phyloP scores from a whole-genome alignment of 2,329 filamentous ascomycete genomes.

The Ceratocystis cubensis region DNA sequence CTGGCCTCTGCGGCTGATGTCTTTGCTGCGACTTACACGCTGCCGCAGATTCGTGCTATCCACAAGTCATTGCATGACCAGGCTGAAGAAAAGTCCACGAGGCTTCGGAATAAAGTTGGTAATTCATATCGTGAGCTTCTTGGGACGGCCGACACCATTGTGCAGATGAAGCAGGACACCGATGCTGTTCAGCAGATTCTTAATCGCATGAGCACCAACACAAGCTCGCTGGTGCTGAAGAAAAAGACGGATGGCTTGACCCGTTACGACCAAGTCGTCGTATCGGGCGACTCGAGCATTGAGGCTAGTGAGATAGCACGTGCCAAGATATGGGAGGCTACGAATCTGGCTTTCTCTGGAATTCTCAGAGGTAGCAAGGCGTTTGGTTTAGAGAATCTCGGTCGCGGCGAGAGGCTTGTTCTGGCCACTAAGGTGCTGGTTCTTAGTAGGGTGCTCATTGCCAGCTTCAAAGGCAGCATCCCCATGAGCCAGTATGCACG shows the following conservation, averaged over 20 bases:
- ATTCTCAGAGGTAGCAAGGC: slow-evolving; percentile 34
- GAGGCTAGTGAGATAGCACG: slow-evolving; percentile 31
- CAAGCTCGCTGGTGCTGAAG: slow-evolving; percentile 59
- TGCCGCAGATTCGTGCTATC: slow-evolving; percentile 51
- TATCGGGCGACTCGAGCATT: slow-evolving; percentile 24
- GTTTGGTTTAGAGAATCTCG: slow-evolving; percentile 24
- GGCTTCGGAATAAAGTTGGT: slow-evolving; percentile 52
- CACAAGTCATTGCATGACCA: slow-evolving; percentile 47
- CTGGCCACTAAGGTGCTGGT: slow-evolving; percentile 60
- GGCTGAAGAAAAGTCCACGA: slow-evolving; percentile 50
- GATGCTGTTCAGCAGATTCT: slow-evolving; percentile 59
- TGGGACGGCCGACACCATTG: slow-evolving; percentile 85
- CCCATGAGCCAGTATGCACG: slow-evolving; percentile 28
- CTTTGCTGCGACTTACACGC: slow-evolving; percentile 43
- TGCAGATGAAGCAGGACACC: slow-evolving; percentile 74
- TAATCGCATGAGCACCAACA: slow-evolving; percentile 58
- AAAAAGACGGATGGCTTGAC: slow-evolving; percentile 49
- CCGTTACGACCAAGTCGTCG: slow-evolving; percentile 31
- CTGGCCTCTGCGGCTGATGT: slow-evolving; percentile 42
- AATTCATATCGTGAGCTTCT: slow-evolving; percentile 75
- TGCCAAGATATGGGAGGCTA: slow-evolving; percentile 40
- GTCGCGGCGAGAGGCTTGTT: slow-evolving; percentile 40
- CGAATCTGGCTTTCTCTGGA: slow-evolving; percentile 37
- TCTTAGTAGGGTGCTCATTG: slow-evolving; percentile 61
- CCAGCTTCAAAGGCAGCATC: slow-evolving; percentile 47